Evolutionary conservation across 148 eudicot species (phyloP).

Genomic region (Dianthus caryophyllus): DNA sequence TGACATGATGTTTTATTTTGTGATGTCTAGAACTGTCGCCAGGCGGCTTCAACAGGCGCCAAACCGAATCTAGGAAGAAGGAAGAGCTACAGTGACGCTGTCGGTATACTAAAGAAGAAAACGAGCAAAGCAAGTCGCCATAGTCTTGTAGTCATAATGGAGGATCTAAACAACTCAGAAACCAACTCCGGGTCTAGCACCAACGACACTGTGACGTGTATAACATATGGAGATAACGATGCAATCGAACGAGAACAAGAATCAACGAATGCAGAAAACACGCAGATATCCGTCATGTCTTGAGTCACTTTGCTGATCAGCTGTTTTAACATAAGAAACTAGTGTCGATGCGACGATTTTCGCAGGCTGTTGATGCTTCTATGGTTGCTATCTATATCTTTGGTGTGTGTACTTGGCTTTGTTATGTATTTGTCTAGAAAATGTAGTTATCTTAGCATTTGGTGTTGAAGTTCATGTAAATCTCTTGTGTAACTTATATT

Average conservation of each 20-base stretch:
- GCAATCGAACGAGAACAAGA: conserved; percentile 16
- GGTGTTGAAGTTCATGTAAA: conserved; percentile 29
- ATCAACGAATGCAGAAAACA: conserved; percentile 9
- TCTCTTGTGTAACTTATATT: conserved; percentile 25
- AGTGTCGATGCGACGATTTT: conserved; percentile 5
- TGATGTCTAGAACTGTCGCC: conserved; percentile 16
- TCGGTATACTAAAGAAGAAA: conserved; percentile 25
- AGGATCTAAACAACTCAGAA: conserved; percentile 10
- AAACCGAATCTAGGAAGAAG: conserved; percentile 82
- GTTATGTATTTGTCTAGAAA: conserved; percentile 17
- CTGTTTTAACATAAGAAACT: conserved; percentile 8
- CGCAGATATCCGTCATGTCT: conserved; percentile 14
- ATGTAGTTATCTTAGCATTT: conserved; percentile 10
- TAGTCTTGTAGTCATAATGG: conserved; percentile 28
- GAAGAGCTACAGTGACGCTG: conserved; percentile 57
- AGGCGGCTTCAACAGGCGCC: conserved; percentile 42
- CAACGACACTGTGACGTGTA: background rate
- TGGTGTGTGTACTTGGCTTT: too few relatives aligned
- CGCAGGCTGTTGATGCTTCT: background rate
- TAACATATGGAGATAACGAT: conserved; percentile 10
- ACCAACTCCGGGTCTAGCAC: conserved; percentile 7
- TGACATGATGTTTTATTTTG: background rate
- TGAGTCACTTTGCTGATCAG: conserved; percentile 23
- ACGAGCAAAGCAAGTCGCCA: conserved; percentile 34
- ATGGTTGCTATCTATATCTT: too few relatives aligned